phyloP scores from a whole-genome alignment of 257 asterid species.

The Catharanthus roseus region DNA sequence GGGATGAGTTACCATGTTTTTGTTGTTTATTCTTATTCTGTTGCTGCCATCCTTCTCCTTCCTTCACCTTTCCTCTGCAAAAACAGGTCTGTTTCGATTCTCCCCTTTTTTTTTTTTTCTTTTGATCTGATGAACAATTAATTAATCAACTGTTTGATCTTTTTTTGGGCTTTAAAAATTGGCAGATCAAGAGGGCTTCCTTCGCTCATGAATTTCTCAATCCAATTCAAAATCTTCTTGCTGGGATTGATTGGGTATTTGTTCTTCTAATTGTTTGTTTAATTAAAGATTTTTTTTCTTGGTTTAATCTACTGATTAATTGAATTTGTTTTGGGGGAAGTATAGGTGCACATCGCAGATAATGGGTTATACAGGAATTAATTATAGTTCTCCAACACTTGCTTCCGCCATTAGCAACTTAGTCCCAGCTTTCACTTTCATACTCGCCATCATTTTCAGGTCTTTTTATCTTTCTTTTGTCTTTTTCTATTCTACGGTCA shows the following conservation, averaged over 20 bases:
- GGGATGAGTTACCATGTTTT: conserved; percentile 82
- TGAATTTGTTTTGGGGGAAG: neutral
- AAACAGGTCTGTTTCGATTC: conserved; percentile 36
- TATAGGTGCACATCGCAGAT: conserved; percentile 27
- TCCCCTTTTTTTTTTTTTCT: neutral
- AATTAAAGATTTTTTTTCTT: neutral
- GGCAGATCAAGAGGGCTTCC: conserved; percentile 64
- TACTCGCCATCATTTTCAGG: conserved; percentile 39
- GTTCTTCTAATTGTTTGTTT: neutral
- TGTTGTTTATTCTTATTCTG: conserved; percentile 64
- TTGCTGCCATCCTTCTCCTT: conserved; percentile 65
- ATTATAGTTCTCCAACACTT: conserved; percentile 73
- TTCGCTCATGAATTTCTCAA: conserved; percentile 33
- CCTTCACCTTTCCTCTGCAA: conserved; percentile 57
- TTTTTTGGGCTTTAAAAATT: neutral
- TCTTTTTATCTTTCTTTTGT: neutral
- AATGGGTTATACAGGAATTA: conserved; percentile 40
- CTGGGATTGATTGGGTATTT: conserved; percentile 72
- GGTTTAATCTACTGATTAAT: neutral
- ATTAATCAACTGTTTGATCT: neutral
- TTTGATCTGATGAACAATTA: neutral
- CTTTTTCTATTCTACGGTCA: neutral
- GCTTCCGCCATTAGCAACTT: conserved; percentile 71
- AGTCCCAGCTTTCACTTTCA: conserved; percentile 68
- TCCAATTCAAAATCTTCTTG: conserved; percentile 48